These are phyloP conservation scores for Trichoderma sp. DNA, from an alignment of 2,329 filamentous ascomycete species.

Conservation along the genomic window DNA sequence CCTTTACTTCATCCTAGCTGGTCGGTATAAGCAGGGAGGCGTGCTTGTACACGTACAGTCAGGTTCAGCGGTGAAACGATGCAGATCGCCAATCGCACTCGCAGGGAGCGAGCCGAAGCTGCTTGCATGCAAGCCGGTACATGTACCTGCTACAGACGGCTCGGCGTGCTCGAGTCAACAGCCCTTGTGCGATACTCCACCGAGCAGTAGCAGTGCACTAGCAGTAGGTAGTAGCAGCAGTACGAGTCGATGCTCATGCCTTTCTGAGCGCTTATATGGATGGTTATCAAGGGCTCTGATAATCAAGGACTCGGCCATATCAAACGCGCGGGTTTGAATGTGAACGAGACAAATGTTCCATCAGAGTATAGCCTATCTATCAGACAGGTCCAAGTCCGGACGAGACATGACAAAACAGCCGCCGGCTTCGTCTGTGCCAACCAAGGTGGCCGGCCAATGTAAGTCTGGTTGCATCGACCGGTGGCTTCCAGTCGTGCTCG, in stretches of 20 bases:
- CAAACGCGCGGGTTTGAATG: not conserved
- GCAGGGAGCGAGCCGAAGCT: conserved; percentile 18
- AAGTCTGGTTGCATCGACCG: conserved; percentile 15
- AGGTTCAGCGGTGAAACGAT: conserved; percentile 15
- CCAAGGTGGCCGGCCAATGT: not conserved
- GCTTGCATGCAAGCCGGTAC: conserved; percentile 6
- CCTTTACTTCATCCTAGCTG: not conserved
- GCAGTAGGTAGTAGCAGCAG: not conserved
- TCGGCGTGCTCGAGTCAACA: conserved; percentile 10
- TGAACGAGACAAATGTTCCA: not conserved
- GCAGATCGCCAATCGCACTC: conserved; percentile 20
- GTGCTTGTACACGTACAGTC: not conserved
- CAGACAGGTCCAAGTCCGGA: not conserved
- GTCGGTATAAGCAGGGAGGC: not conserved
- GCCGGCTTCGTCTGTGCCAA: conserved; percentile 10
- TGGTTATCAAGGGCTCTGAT: not conserved
- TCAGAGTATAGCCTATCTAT: not conserved
- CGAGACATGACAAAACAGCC: not conserved
- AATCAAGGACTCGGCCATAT: not conserved
- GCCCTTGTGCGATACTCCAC: not conserved
- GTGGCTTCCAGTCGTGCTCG: conserved; percentile 9
- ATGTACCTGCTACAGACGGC: not conserved
- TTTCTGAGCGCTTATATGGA: not conserved
- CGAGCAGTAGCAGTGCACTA: not conserved
- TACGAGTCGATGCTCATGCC: not conserved